These are phyloP conservation scores for Paraphoma sp. DNA, from an alignment of 2,329 filamentous ascomycete genomes.

Conservation along the genomic window DNA sequence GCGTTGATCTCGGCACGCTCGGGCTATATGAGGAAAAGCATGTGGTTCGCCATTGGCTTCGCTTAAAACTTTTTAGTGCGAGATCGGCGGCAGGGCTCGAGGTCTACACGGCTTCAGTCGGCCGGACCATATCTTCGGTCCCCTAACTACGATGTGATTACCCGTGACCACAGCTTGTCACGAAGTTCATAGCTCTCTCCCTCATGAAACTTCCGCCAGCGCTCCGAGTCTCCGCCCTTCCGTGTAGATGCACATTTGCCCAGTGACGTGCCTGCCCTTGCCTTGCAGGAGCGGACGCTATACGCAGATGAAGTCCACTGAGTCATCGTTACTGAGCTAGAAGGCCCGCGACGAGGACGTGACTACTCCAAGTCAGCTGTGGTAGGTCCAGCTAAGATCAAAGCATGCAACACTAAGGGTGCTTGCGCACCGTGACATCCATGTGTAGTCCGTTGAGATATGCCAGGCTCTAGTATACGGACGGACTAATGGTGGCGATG, in stretches of 20 bases:
- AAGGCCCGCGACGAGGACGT: no score
- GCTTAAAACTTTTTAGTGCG: background rate
- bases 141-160: background rate
- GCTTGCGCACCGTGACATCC: background rate
- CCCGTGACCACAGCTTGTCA: background rate
- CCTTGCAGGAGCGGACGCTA: background rate
- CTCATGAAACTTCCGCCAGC: constrained; percentile 1
- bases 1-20: constrained; percentile 3
- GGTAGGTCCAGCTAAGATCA: no score
- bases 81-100: background rate
- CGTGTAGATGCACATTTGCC: background rate
- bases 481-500: background rate
- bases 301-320: no score
- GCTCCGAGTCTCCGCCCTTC: background rate
- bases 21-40: background rate
- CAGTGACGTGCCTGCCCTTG: background rate
- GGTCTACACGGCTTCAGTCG: background rate
- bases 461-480: background rate
- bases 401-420: background rate
- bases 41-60: background rate
- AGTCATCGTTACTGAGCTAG: no score
- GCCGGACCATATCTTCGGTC: background rate
- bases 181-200: background rate
- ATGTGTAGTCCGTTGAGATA: background rate
- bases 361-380: no score